These are phyloP conservation scores for Ensete glaucum DNA, from an alignment of 176 grass and related monocot species.

Conservation along the genomic window DNA sequence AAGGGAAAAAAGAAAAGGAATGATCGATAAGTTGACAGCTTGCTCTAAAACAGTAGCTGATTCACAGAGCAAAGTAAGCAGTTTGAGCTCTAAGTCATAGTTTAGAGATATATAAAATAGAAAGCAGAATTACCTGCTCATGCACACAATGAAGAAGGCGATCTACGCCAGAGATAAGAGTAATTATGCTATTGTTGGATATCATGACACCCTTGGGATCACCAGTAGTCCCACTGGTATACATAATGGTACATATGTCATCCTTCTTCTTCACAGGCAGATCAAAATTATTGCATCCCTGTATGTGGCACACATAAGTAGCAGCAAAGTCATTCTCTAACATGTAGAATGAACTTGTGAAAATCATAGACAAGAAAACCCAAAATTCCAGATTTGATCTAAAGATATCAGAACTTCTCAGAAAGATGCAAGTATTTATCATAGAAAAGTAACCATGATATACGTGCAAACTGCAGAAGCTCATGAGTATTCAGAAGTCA, in stretches of 20 bases:
- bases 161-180: slow-evolving; percentile 60
- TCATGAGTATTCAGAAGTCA: neutral
- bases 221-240: slow-evolving; percentile 87
- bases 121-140: slow-evolving; percentile 33
- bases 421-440: too few relatives aligned
- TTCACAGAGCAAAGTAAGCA: too few relatives aligned
- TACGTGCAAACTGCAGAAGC: too few relatives aligned
- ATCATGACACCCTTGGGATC: slow-evolving; percentile 83
- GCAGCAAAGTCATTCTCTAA: neutral
- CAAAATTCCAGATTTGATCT: too few relatives aligned
- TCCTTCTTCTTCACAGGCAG: slow-evolving; percentile 52
- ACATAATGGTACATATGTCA: slow-evolving; percentile 89
- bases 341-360: too few relatives aligned
- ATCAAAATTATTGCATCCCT: slow-evolving; percentile 57
- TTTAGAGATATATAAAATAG: too few relatives aligned
- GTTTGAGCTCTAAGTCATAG: too few relatives aligned
- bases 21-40: neutral
- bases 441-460: too few relatives aligned
- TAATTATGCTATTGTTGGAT: slow-evolving; percentile 66
- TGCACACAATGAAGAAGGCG: slow-evolving; percentile 40
- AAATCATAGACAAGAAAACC: too few relatives aligned
- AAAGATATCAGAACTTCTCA: neutral
- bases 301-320: slow-evolving; percentile 1
- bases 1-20: slow-evolving; percentile 20
- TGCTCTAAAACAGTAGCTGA: neutral